Conservation (phyloP, 139 green algal genomes). For the Micractinium conductrix region DNA sequence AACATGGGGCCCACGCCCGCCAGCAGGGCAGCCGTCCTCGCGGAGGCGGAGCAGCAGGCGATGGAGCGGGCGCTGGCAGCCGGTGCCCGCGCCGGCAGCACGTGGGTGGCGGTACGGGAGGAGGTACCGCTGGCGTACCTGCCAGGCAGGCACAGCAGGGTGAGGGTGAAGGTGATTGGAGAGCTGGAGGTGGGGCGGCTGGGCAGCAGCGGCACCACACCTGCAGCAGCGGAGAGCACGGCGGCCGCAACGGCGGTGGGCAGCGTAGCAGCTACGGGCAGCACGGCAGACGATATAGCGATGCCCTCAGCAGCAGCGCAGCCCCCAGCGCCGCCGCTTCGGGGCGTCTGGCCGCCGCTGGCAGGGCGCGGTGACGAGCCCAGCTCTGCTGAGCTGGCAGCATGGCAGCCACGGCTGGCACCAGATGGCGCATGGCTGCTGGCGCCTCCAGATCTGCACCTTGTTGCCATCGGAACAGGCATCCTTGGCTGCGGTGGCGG, state of each 20-base stretch:
- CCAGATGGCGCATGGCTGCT: constrained; percentile 22
- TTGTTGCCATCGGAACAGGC: constrained; percentile 39
- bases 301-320: background rate
- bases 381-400: background rate
- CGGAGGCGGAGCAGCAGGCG: constrained; percentile 7
- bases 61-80: constrained; percentile 7
- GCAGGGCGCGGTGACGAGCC: constrained; percentile 4
- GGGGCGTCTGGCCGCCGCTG: constrained; percentile 16
- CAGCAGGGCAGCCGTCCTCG: constrained; percentile 8
- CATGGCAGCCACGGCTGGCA: constrained; percentile 19
- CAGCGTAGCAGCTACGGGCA: background rate
- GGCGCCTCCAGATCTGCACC: constrained; percentile 18
- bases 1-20: constrained; percentile 15
- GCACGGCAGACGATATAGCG: background rate
- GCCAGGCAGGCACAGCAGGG: constrained; percentile 27
- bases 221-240: background rate
- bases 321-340: background rate
- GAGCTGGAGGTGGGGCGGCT: constrained; percentile 28
- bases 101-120: constrained; percentile 36
- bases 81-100: constrained; percentile 14
- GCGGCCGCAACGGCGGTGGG: background rate
- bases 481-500: constrained; percentile 53
- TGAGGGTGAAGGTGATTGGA: constrained; percentile 46
- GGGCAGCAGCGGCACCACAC: background rate
- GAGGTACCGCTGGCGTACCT: constrained; percentile 55